Conservation (phyloP, 2,329 filamentous ascomycete genomes). For the Apiospora hydei region DNA sequence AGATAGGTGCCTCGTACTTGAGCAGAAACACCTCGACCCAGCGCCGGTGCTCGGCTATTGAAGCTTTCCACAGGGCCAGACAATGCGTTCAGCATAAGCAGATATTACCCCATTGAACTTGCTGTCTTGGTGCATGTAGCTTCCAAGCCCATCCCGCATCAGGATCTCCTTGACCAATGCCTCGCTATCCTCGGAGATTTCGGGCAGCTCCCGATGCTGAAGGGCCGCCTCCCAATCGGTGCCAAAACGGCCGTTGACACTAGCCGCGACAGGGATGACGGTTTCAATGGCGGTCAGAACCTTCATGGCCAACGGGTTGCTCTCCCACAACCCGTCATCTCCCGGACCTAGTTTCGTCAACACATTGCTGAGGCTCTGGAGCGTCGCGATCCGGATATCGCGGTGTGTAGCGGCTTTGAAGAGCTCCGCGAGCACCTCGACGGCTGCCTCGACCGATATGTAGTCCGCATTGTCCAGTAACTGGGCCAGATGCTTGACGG, state of each 20-base stretch:
- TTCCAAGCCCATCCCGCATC: not conserved
- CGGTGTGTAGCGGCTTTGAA: constrained; percentile 42
- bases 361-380: constrained; percentile 39
- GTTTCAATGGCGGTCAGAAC: not conserved
- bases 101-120: not conserved
- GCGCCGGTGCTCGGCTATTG: not conserved
- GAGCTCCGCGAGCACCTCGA: constrained; percentile 40
- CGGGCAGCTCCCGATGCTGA: not conserved
- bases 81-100: not conserved
- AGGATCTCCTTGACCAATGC: not conserved
- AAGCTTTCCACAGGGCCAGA: not conserved
- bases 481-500: constrained; percentile 48
- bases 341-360: constrained; percentile 21
- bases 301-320: not conserved
- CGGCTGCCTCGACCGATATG: constrained; percentile 36
- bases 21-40: not conserved
- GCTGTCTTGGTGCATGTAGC: not conserved
- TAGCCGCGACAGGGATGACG: not conserved
- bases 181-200: not conserved
- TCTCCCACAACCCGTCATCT: not conserved
- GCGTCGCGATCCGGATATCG: constrained; percentile 41
- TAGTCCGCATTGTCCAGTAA: constrained; percentile 40
- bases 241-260: not conserved
- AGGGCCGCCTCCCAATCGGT: not conserved
- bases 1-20: not conserved